Evolutionary conservation across 108 stramenopile genomes (phyloP).

Genomic region (Chaetoceros tenuissimus): DNA sequence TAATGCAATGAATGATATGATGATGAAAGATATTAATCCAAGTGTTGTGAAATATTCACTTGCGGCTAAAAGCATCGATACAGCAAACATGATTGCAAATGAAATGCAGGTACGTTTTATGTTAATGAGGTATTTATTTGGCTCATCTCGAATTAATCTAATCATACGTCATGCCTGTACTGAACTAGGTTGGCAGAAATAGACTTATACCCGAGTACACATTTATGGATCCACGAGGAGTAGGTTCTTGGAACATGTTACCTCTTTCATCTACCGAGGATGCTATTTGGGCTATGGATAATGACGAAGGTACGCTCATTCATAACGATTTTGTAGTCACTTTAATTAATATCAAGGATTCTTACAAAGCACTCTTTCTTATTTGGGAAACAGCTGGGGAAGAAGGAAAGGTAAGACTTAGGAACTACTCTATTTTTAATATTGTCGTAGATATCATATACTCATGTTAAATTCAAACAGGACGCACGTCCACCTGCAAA

Average conservation of each 20-base stretch:
- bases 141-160: neutral
- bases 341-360: conserved; percentile 20
- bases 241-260: conserved; percentile 35
- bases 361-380: too few species aligned
- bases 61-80: conserved; percentile 37
- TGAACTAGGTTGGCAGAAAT: conserved; percentile 23
- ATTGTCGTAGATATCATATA: neutral
- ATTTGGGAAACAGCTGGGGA: too few species aligned
- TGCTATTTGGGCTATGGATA: conserved; percentile 17
- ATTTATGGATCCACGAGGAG: conserved; percentile 43
- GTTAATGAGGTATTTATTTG: conserved; percentile 4
- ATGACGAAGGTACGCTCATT: conserved; percentile 31
- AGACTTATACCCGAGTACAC: conserved; percentile 48
- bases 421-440: neutral
- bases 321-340: conserved; percentile 14
- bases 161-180: too few species aligned
- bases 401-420: conserved; percentile 28
- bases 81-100: conserved; percentile 34
- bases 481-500: conserved; percentile 41
- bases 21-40: conserved; percentile 24
- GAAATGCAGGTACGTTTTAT: conserved; percentile 33
- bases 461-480: conserved; percentile 2
- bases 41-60: conserved; percentile 30
- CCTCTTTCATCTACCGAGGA: conserved; percentile 1
- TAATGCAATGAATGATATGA: conserved; percentile 18